Evolutionary conservation across 768 basidiomycete genomes (phyloP).

Genomic region (Boletus rubroflammeus): DNA sequence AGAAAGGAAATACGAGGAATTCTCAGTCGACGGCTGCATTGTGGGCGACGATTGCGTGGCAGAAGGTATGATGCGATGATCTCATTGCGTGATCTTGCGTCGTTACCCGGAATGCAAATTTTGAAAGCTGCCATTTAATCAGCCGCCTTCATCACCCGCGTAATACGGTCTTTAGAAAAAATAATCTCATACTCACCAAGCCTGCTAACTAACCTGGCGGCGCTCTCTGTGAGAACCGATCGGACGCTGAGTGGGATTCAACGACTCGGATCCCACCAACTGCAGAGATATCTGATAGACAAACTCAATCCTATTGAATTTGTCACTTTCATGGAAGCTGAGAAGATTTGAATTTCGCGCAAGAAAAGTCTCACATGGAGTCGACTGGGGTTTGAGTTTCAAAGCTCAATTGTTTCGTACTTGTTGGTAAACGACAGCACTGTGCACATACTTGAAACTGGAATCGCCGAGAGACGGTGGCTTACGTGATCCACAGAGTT

Average conservation of each 20-base stretch:
- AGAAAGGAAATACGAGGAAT: background rate
- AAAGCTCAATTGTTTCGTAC: background rate
- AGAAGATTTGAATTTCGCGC: background rate
- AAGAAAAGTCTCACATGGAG: background rate
- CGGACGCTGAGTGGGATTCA: background rate
- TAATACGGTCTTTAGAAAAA: background rate
- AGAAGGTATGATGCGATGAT: constrained; percentile 16
- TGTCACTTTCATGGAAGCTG: background rate
- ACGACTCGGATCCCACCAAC: background rate
- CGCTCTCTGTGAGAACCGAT: background rate
- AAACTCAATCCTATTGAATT: background rate
- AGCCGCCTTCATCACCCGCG: background rate
- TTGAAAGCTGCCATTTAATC: background rate
- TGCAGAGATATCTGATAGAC: constrained; percentile 7
- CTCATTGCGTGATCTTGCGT: constrained; percentile 35
- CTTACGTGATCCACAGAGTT: constrained; percentile 18
- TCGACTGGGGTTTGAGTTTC: background rate
- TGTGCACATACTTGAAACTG: background rate
- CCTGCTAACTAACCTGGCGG: background rate
- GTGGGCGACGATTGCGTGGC: background rate
- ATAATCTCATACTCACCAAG: background rate
- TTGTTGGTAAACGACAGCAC: background rate
- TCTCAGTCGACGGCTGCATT: background rate
- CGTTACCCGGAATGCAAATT: constrained; percentile 4
- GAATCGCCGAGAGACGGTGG: background rate